Percentiles rank a stretch among this genome's conserved stretches.
These are phyloP conservation scores for Erodium moschatum DNA, from an alignment of 441 rosid genomes.

Conservation along the genomic window DNA sequence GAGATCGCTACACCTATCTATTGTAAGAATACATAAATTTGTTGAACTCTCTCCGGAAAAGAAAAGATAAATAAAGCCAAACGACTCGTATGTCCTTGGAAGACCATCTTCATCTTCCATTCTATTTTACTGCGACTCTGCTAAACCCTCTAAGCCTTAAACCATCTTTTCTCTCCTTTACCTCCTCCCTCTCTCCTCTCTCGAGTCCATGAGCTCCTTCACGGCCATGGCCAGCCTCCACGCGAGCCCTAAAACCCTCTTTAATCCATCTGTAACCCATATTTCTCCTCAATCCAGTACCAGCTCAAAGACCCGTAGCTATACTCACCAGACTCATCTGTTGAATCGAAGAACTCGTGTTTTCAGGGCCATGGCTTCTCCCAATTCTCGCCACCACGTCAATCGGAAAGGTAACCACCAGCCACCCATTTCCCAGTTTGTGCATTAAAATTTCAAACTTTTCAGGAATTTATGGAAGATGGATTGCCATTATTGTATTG, in stretches of 20 bases:
- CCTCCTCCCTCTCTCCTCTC: not conserved
- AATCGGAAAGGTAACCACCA: not conserved
- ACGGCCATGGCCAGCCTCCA: slow-evolving; percentile 2
- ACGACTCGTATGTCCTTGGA: not conserved
- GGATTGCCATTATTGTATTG: not conserved
- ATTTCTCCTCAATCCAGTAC: not conserved
- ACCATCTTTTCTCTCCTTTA: not conserved
- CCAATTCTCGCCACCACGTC: not conserved
- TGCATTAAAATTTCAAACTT: not conserved
- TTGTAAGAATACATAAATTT: too few species aligned
- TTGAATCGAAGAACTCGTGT: slow-evolving; percentile 1
- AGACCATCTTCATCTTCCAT: not conserved
- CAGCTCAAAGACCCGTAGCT: not conserved
- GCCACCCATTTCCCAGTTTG: not conserved
- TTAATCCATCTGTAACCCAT: not conserved
- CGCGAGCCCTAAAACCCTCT: not conserved
- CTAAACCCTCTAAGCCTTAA: not conserved
- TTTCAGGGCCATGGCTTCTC: not conserved
- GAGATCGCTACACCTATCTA: too few species aligned
- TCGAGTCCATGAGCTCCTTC: not conserved
- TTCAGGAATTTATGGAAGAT: not conserved
- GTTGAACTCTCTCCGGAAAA: too few species aligned
- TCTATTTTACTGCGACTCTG: not conserved
- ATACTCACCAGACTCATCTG: not conserved
- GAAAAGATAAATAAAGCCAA: not conserved